Percentiles rank a stretch among this genome's conserved stretches.
Evolutionary conservation across 805 yeast species (phyloP).

Genomic region (Metschnikowia rubicola): DNA sequence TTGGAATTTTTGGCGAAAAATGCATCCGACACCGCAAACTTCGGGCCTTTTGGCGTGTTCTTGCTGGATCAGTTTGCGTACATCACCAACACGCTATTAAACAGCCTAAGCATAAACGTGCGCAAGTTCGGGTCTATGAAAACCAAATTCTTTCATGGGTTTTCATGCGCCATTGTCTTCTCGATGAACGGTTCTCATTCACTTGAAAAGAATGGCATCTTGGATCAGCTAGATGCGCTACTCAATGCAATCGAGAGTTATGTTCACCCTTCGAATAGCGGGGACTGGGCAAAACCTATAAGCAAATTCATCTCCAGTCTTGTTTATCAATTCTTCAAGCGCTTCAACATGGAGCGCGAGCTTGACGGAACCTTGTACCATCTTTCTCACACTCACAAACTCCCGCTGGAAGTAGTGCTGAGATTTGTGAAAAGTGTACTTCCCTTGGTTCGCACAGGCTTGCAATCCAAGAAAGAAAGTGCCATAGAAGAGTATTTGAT

Average conservation of each 20-base stretch:
- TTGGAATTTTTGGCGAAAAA: conserved; percentile 28
- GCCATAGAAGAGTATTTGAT: conserved; percentile 57
- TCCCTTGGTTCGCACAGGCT: conserved; percentile 60
- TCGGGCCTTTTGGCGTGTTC: conserved; percentile 61
- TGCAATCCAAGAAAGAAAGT: conserved; percentile 68
- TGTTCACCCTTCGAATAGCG: conserved; percentile 90
- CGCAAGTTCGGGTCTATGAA: conserved; percentile 45
- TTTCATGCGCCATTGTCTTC: conserved; percentile 48
- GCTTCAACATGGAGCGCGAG: conserved; percentile 49
- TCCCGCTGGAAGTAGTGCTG: conserved; percentile 31
- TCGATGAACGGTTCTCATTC: conserved; percentile 55
- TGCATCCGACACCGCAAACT: conserved; percentile 16
- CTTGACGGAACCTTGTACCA: conserved; percentile 24
- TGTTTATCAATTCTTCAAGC: conserved; percentile 55
- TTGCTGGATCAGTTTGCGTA: conserved; percentile 57
- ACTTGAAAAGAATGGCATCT: conserved; percentile 41
- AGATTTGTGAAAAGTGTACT: conserved; percentile 50
- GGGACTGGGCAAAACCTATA: conserved; percentile 77
- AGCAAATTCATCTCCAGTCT: conserved; percentile 62
- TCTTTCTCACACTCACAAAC: conserved; percentile 31
- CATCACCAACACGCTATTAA: conserved; percentile 53
- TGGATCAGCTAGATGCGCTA: conserved; percentile 51
- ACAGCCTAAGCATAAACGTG: conserved; percentile 45
- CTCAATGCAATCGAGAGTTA: conserved; percentile 74
- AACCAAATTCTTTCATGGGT: conserved; percentile 41